A percentile compares a stretch with the other conserved stretches of the same genome.
phyloP scores from a whole-genome alignment of 768 basidiomycete genomes.

The Fomitopsis pulvina region DNA sequence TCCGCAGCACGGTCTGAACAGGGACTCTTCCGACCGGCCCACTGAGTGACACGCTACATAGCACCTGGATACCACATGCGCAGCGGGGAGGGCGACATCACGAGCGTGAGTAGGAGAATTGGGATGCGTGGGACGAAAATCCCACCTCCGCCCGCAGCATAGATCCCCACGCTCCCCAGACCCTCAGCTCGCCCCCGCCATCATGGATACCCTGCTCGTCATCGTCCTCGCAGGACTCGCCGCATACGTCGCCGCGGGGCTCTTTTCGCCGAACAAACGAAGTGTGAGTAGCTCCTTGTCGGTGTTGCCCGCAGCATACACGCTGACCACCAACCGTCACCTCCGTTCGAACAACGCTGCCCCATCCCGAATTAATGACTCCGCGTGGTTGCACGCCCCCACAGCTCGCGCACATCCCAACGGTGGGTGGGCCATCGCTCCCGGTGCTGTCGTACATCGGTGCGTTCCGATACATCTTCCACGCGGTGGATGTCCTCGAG shows the following conservation, averaged over 20 bases:
- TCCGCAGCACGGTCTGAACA: no score
- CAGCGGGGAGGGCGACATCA: no score
- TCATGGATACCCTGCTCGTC: not conserved
- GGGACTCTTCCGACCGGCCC: no score
- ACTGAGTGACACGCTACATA: no score
- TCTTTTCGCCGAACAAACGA: constrained; percentile 2
- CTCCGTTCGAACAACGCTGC: not conserved
- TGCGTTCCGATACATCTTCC: constrained; percentile 22
- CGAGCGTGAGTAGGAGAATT: no score
- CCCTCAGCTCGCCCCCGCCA: no score
- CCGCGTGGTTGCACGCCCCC: not conserved
- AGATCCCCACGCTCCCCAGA: no score
- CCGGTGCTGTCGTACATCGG: constrained; percentile 27
- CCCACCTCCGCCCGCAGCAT: no score
- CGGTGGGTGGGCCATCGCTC: constrained; percentile 28
- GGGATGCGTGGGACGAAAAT: no score
- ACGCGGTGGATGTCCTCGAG: constrained; percentile 28
- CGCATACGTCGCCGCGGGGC: not conserved
- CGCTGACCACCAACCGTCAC: not conserved
- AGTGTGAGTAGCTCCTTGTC: not conserved
- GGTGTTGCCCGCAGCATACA: not conserved
- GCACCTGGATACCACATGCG: no score
- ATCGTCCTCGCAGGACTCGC: not conserved
- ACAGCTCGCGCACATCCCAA: constrained; percentile 24
- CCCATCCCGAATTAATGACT: not conserved